phyloP scores from a whole-genome alignment of 805 yeast genomes.

The Saccharomyces cerevisiae region DNA sequence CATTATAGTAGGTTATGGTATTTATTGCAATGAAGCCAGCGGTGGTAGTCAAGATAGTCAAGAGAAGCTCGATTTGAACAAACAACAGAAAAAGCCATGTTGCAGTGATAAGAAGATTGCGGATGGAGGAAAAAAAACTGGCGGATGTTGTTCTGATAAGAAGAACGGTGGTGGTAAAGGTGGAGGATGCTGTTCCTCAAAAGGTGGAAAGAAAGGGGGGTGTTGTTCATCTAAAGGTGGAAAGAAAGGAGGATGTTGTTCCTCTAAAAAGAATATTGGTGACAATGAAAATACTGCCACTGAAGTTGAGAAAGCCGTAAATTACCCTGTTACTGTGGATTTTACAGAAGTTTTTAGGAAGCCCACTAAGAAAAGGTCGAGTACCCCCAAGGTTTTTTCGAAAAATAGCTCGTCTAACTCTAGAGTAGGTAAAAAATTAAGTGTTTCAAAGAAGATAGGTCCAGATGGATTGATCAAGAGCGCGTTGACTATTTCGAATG shows the following conservation, averaged over 20 bases:
- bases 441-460: slow-evolving; percentile 37
- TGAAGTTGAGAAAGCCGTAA: not conserved
- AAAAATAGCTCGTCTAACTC: slow-evolving; percentile 1
- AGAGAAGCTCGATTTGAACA: not conserved
- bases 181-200: slow-evolving; percentile 14
- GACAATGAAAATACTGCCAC: slow-evolving; percentile 4
- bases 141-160: not conserved
- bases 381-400: slow-evolving; percentile 9
- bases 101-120: slow-evolving; percentile 5
- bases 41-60: slow-evolving; percentile 2
- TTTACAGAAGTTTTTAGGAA: slow-evolving; percentile 32
- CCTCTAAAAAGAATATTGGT: slow-evolving; percentile 21
- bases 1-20: slow-evolving; percentile 19
- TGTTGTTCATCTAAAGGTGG: slow-evolving; percentile 10
- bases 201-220: slow-evolving; percentile 7
- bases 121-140: not conserved
- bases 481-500: slow-evolving; percentile 34
- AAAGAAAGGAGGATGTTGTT: slow-evolving; percentile 27
- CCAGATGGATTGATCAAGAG: slow-evolving; percentile 20
- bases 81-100: not conserved
- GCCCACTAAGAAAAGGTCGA: slow-evolving; percentile 4
- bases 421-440: slow-evolving; percentile 19
- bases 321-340: slow-evolving; percentile 29
- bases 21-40: slow-evolving; percentile 14
- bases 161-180: slow-evolving; percentile 8